Evolutionary conservation across 345 rosid genomes (phyloP), one percentile per base, ranked within the genome.

Genomic region (Hibiscus trionum): DNA sequence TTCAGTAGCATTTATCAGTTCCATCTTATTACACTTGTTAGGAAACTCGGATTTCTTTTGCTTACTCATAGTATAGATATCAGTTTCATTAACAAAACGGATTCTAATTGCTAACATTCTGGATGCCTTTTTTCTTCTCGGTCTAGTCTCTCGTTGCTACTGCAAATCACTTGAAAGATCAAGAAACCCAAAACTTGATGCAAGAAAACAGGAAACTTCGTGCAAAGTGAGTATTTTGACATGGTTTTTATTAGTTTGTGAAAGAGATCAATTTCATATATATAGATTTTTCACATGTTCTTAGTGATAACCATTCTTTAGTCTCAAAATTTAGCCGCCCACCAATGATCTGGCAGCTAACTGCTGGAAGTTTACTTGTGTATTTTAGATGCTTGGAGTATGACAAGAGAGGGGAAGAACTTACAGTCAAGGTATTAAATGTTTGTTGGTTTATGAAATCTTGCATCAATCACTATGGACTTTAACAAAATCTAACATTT

Each of bases 171-270:
- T 73, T 55, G 50, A 76, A 70, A 71, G 78, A 77, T 74, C 73
- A 21, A 70, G 89, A 84, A 75, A 73, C 74, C 66, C 61, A 76
- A 75, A 78, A 66, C 77, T 71, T 88, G 88, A 79, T 87, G 81
- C 86, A 84, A 73, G 85, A 85, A 84, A 88, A 89, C 82, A 77
- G 81, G 84, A 88, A 82, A 73, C 93, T 90, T 35, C 84, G 21
- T 69, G 83, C 87, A 47, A 80, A 77, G 97, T 90, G 77, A 88
- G 96, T 78, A n/a, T n/a, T 46, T 31, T 27, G 31, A 12, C 33
- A 7, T 57, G 24, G 2, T 42, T 50, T 68, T 49, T 50, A 1
- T 19, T 49, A 66, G 59, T 70, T 21, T 1, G 21, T 57, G 7
- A 57, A 47, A 19, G 5, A 42, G 11, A 42, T 42, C 46, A 42